Base-by-base conservation (phyloP, 2,329 filamentous ascomycete species). In the Xylaria sp. region DNA sequence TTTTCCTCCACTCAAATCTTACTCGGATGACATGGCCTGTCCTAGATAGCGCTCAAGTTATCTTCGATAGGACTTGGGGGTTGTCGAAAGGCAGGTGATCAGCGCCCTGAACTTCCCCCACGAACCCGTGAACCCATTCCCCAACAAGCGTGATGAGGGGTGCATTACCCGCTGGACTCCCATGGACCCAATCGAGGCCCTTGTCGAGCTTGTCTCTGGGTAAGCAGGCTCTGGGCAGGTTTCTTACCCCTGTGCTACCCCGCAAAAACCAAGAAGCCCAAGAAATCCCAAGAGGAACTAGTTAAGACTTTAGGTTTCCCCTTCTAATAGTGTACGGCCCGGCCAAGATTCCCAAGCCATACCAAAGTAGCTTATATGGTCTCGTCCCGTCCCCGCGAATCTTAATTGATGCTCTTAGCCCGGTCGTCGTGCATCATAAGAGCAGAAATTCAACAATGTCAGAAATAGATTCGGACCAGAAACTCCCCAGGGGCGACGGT, bases 361-460 rank as follows among this genome's bases (percentile, higher is more conserved):
- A n/a, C n/a, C n/a, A n/a, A n/a, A 30, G 5, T n/a, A 41, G 43
- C 41, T 41, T 20, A 50, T 57, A 36, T 23, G 20, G 43, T 56
- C 45, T 57, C 23, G n/a, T 34, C 36, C 36, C 63, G 18, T 50
- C 9, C 34, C 39, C 39, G 39, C 23, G 15, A 50, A 39, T 39
- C 25, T 20, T 41, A 8, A 30, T 46, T 32, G 15, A 48, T 23
- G 18, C 36, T 41, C 13, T 61, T 34, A n/a, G 57, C 32, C 32
- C 18, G 6, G n/a, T 18, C 12, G 30, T 23, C 20, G 20, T 23
- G 9, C n/a, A 43, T 25, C 18, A 7, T 36, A 30, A 34, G 46
- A 55, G 36, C 30, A 12, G 48, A 62, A 62, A 45, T 41, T 10
- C 45, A 34, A 60, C 60, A 43, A 69, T 69, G 65, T 64, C 65